These are phyloP conservation scores for Pyrus pyrifolia DNA, from an alignment of 306 rosid genomes.

Conservation along the genomic window DNA sequence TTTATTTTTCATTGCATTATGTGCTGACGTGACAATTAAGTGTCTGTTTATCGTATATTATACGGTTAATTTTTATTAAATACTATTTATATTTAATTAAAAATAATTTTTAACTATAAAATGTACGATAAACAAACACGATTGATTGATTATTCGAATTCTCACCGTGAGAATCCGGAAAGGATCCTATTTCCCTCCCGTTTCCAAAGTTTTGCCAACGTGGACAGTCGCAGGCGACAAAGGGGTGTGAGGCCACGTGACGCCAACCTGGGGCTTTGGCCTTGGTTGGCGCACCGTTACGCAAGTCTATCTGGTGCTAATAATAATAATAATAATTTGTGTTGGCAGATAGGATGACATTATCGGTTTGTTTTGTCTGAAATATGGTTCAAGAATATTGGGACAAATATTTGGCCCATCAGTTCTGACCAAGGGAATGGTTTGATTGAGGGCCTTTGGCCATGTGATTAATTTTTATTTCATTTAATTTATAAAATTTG, in stretches of 20 bases:
- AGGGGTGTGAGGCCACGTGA: neutral
- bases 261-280: neutral
- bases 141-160: too few species aligned
- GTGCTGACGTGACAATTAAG: too few species aligned
- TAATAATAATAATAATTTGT: neutral
- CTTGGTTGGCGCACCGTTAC: neutral
- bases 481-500: too few species aligned
- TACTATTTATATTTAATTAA: too few species aligned
- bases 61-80: too few species aligned
- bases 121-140: too few species aligned
- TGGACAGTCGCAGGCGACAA: constrained; percentile 18
- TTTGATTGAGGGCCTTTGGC: neutral
- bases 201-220: constrained; percentile 20
- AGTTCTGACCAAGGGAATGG: neutral
- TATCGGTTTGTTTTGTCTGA: neutral
- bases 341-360: neutral
- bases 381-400: neutral
- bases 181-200: neutral
- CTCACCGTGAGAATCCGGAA: too few species aligned
- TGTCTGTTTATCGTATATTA: too few species aligned
- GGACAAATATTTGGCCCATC: neutral
- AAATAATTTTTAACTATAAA: too few species aligned
- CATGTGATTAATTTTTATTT: too few species aligned
- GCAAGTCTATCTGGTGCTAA: neutral
- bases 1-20: too few species aligned